phyloP scores from a whole-genome alignment of 163 green algal genomes.

The Scenedesmus sp. region DNA sequence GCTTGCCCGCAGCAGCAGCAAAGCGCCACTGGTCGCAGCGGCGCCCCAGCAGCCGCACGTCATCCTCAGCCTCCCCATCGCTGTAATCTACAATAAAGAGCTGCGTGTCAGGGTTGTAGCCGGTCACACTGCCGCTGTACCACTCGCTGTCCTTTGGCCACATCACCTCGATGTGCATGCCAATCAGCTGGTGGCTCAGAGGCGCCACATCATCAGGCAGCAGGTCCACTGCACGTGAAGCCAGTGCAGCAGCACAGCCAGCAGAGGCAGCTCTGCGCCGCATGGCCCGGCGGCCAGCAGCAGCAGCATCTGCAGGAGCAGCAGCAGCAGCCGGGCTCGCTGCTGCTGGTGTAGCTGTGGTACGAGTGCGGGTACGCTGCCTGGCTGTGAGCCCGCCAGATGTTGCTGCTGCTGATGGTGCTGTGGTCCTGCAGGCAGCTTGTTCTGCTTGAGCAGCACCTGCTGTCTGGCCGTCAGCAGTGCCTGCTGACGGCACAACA shows the following conservation, averaged over 20 bases:
- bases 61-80: background rate
- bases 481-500: background rate
- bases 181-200: background rate
- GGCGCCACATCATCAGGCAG: background rate
- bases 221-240: background rate
- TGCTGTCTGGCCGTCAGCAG: background rate
- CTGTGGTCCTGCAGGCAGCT: background rate
- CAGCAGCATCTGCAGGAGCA: background rate
- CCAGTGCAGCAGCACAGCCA: background rate
- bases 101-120: background rate
- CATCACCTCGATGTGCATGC: conserved; percentile 2
- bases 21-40: background rate
- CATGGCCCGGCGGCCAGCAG: background rate
- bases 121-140: background rate
- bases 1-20: background rate
- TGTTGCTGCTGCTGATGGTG: background rate
- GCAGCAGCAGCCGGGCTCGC: background rate
- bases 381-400: background rate
- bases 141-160: conserved; percentile 8
- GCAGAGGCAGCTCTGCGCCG: background rate
- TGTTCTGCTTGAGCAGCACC: background rate
- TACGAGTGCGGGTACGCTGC: background rate
- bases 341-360: background rate
- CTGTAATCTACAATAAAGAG: background rate
- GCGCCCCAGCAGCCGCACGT: background rate